Conservation (phyloP, 129 eudicot species). For the Chrysanthemum makinoi region DNA sequence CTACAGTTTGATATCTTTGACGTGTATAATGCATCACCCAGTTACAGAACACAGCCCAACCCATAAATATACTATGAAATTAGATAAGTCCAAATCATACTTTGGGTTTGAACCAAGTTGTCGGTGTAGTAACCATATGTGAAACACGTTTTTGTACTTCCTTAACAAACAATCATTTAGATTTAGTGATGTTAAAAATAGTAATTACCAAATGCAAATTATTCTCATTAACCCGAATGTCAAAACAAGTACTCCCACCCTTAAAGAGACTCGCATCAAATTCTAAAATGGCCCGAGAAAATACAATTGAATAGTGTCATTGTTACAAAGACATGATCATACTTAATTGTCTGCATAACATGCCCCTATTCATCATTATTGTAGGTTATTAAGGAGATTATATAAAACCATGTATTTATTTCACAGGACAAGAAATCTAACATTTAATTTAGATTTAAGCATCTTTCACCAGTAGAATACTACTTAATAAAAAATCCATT, state of each 20-base stretch:
- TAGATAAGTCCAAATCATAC: no score
- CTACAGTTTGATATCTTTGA: neutral
- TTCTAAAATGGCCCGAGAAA: no score
- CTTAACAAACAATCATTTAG: no score
- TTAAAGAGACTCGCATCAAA: neutral
- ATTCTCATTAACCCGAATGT: neutral
- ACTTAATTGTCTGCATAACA: neutral
- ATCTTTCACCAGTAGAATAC: neutral
- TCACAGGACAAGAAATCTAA: neutral
- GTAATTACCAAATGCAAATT: neutral
- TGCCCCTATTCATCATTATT: neutral
- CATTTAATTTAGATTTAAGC: neutral
- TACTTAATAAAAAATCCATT: no score
- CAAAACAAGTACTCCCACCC: constrained; percentile 5
- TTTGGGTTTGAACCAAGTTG: no score
- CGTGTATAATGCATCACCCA: no score
- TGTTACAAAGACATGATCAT: neutral
- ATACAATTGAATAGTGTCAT: neutral
- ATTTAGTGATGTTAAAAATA: neutral
- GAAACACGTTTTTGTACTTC: no score
- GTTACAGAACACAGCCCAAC: no score
- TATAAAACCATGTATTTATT: neutral
- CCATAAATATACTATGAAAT: no score
- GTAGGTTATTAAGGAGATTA: neutral
- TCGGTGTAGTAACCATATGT: no score